Evolutionary conservation across 2,329 filamentous ascomycete species (phyloP), one percentile per base, ranked within the genome.

Genomic region (Apiospora hydei): DNA sequence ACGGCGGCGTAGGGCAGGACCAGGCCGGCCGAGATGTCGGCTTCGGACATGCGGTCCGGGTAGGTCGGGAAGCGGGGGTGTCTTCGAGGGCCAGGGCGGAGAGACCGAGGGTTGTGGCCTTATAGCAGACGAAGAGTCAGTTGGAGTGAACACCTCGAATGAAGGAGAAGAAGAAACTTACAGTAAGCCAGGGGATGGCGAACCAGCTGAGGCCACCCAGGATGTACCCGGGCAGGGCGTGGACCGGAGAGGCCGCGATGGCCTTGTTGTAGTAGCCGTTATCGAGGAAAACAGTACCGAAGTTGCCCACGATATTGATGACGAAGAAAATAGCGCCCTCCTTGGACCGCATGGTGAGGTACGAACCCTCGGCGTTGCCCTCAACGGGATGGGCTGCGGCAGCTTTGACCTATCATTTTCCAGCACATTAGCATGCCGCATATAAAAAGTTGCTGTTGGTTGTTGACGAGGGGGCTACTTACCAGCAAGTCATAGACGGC

Each of bases 231-330:
- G 95, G 95, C 2, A 98, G 89, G 0, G 95, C 95, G 73, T 96
- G 91, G 0, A 96, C 92, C 0, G 94, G 94, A 30, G 91, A 92
- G 0, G 95, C 94, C 8, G 95, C 94, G 77, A 98, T 97, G 21
- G 94, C 95, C 82, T 97, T 97, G 87, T 97, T 96, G 84, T 95
- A 97, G 84, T 97, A 97, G 21, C 93, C 92, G 75, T 95, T 95
- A 79, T 97, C 94, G 64, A 94, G 87, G 84, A 97, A 97, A 4
- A 97, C 93, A 1, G 93, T 95, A 72, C 88, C 92, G 73, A 96
- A 96, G 82, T 95, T 95, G 53, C 94, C 94, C 47, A 95, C 92
- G 67, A 94, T 92, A 82, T 97, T 97, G 83, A 97, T 97, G 49
- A 97, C 91, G 82, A 97, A 97, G 86, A 97, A 97, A 73, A 96